These are phyloP conservation scores for Diacronema lutheri DNA, from an alignment of 78 protist species.

Conservation along the genomic window DNA sequence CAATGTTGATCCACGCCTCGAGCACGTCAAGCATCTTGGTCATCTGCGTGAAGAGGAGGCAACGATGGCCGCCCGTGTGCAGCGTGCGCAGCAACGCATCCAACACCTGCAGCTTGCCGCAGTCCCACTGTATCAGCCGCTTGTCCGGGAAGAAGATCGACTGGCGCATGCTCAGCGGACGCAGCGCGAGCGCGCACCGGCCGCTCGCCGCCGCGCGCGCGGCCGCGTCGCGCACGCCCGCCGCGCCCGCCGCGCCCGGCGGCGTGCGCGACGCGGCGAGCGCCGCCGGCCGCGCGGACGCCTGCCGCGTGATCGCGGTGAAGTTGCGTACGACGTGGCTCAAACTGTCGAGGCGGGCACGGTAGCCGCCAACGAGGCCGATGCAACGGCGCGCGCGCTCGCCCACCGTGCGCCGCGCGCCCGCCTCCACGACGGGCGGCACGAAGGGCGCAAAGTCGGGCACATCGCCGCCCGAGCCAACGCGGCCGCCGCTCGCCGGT, in stretches of 20 bases:
- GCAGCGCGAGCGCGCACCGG: not conserved
- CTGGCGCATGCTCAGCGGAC: slow-evolving; percentile 18
- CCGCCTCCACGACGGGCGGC: no score
- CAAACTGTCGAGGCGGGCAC: no score
- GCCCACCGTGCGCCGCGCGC: no score
- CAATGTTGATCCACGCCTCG: slow-evolving; percentile 76
- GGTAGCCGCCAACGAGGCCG: no score
- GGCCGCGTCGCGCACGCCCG: not conserved
- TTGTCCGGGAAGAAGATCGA: slow-evolving; percentile 83
- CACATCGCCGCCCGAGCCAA: no score
- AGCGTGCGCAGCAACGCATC: slow-evolving; percentile 48
- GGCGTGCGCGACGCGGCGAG: no score
- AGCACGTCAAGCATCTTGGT: slow-evolving; percentile 87
- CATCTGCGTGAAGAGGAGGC: slow-evolving; percentile 67
- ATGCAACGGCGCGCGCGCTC: no score
- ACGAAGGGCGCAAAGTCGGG: no score
- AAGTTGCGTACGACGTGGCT: no score
- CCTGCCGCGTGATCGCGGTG: no score
- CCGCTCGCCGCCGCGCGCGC: not conserved
- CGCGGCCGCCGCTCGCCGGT: no score
- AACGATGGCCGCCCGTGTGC: slow-evolving; percentile 64
- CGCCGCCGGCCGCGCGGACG: no score
- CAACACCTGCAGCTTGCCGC: slow-evolving; percentile 90
- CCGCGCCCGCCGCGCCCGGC: not conserved
- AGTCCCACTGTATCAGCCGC: slow-evolving; percentile 86